Evolutionary conservation across 306 rosid genomes (phyloP).

Genomic region (Vigna mungo): DNA sequence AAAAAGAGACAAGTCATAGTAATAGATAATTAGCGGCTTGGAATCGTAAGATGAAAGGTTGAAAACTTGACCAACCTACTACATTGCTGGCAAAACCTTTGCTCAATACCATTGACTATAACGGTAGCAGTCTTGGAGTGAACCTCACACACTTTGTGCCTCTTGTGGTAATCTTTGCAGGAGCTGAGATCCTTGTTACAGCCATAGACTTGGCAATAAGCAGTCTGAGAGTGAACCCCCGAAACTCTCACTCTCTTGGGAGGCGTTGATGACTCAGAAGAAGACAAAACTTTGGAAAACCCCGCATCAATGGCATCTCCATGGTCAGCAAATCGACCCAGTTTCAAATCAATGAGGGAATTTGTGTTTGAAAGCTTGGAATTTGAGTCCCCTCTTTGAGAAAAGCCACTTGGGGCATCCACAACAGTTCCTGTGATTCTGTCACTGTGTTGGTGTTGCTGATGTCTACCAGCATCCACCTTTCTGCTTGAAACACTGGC

Average conservation of each 20-base stretch:
- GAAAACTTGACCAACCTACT: conserved; percentile 70
- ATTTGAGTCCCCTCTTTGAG: conserved; percentile 57
- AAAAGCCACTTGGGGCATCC: conserved; percentile 49
- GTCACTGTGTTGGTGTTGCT: conserved; percentile 7
- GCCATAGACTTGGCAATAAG: conserved; percentile 88
- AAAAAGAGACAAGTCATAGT: not conserved
- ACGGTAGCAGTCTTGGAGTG: conserved; percentile 88
- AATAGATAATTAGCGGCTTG: not conserved
- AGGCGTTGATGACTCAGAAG: conserved; percentile 68
- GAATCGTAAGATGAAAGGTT: conserved; percentile 31
- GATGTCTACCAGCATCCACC: conserved; percentile 15
- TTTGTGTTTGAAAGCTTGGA: conserved; percentile 73
- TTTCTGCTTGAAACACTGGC: conserved; percentile 47
- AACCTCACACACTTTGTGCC: conserved; percentile 92
- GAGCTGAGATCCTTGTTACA: conserved; percentile 85
- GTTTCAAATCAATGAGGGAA: conserved; percentile 82
- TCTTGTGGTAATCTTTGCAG: conserved; percentile 86
- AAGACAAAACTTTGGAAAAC: conserved; percentile 65
- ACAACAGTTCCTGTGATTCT: conserved; percentile 44
- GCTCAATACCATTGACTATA: conserved; percentile 82
- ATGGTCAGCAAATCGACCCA: conserved; percentile 69
- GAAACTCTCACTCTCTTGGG: conserved; percentile 65
- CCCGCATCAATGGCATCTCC: conserved; percentile 49
- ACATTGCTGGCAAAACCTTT: conserved; percentile 96
- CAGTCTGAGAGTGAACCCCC: conserved; percentile 56